Base-by-base conservation (phyloP, 768 basidiomycete species). In the Pleurotus giganteus region DNA sequence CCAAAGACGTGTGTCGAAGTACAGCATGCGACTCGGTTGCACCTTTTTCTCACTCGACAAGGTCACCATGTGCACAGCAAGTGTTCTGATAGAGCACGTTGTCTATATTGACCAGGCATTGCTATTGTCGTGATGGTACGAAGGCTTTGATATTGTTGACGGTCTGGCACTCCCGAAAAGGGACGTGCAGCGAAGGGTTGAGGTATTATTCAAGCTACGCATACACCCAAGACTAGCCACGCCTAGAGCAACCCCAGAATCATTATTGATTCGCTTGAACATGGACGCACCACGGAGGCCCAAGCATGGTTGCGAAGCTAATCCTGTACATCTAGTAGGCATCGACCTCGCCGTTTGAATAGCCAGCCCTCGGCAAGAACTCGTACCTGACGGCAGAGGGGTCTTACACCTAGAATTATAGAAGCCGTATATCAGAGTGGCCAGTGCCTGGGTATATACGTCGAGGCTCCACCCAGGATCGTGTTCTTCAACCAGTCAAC, bases 1-100 rank as follows among this genome's bases (percentile, higher is more conserved):
- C 49, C 34, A 19, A 32, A 51, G 19, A 37, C 27, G 49, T 23
- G 23, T 51, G 49, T 36, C 28, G 31, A 49, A 12, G 21, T 32
- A 37, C 31, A 32, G 49, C 34, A 24, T 51, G 49, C 49, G 23
- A 51, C 32, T 24, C n/a, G n/a, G n/a, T 13, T 34, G 36, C 26
- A 51, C 31, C 7, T 9, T 51, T 41, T 36, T 34, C 34, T 36
- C 49, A 47, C 46, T 47, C 27, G 11, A 15, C 8, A 19, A 15
- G n/a, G 37, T 28, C 34, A 21, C 49, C 49, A 37, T 51, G 49
- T 51, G 49, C 27, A 51, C 34, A 19, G 19, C 34, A 41, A 51
- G 34, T 19, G 34, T 39, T 51, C 31, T 37, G 34, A 37, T 36
- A 51, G 19, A 34, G 31, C 49, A 34, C 49, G 34, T 37, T 51